Evolutionary conservation across 768 basidiomycete species (phyloP), one percentile per base, ranked within the genome.

Genomic region (Tulasnella sp.): DNA sequence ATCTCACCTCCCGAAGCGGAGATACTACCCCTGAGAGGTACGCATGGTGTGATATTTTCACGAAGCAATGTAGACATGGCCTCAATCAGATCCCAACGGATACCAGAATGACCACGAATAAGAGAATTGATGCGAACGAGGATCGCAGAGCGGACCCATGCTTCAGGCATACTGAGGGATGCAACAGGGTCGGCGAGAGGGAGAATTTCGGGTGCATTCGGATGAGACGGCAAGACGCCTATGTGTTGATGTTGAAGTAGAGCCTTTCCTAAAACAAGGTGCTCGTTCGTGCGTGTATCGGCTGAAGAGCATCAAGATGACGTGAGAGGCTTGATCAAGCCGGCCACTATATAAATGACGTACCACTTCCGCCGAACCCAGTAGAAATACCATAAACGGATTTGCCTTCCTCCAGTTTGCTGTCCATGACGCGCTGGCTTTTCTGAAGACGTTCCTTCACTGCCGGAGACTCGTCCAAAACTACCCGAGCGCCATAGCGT

Each of bases 111-210:
- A 0, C 87, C 88, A 5, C 88, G 80, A 48, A 88, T 78, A 37
- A 92, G 76, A 3, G 85, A 88, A 65, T 91, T 92, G 72, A 86
- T 81, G 57, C 88, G 83, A 58, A 92, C 72, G 8, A 88, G 66
- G 59, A 91, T 87, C 1, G 88, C 85, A 10, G 82, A 88, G 47
- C 88, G 79, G 28, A 89, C 86, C 83, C 89, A 89, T 2, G 83
- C 69, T 53, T 84, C 80, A 3, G 88, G 87, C 84, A 91, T 89
- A 53, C 73, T 77, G 27, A 75, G 74, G 9, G 78, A 74, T 9
- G 73, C 65, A 10, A 81, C 63, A 1, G 82, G 83, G 59, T 87
- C 83, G 37, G 24, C 71, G 37, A 88, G 77, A 7, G 86, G 84
- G 0, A 87, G 70, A 32, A 55, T 42, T 0, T 41, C 27, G 3